phyloP scores from a whole-genome alignment of 2,329 filamentous ascomycete species.

The Metarhizium robertsii region DNA sequence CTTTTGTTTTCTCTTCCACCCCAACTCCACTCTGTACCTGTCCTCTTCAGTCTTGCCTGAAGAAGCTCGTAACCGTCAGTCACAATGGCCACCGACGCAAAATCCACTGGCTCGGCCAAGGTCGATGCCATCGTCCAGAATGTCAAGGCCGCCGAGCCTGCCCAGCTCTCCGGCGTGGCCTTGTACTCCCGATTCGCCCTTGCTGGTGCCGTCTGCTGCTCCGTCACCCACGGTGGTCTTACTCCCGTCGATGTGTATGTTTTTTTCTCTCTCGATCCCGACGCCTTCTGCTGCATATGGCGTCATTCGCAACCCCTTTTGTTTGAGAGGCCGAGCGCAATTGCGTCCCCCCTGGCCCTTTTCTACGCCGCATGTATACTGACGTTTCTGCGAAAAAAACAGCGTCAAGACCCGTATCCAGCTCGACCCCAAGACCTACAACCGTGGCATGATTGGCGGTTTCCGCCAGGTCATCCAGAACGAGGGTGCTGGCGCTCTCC shows the following conservation, averaged over 20 bases:
- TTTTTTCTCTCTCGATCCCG: not conserved
- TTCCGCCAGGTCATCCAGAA: constrained; percentile 78
- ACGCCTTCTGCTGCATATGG: no score
- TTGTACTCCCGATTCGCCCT: constrained; percentile 97
- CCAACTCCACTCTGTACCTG: constrained; percentile 8
- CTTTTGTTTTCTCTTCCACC: constrained; percentile 1
- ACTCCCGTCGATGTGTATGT: constrained; percentile 99
- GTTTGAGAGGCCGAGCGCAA: not conserved
- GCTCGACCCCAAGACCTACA: constrained; percentile 83
- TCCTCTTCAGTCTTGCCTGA: constrained; percentile 3
- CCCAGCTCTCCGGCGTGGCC: constrained; percentile 41
- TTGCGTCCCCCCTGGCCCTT: not conserved
- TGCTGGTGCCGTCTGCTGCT: constrained; percentile 95
- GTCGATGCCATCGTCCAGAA: constrained; percentile 35
- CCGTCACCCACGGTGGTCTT: constrained; percentile 90
- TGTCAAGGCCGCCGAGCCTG: constrained; percentile 29
- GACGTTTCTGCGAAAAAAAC: constrained; percentile 6
- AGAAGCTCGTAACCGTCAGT: constrained; percentile 6
- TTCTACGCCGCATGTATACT: not conserved
- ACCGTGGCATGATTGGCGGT: constrained; percentile 76
- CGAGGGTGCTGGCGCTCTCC: constrained; percentile 77
- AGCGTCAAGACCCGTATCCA: constrained; percentile 96
- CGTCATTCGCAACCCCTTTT: not conserved
- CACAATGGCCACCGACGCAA: constrained; percentile 33
- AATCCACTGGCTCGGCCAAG: constrained; percentile 32